A percentile compares a stretch with the other conserved stretches of the same genome.
phyloP scores from a whole-genome alignment of 2,329 filamentous ascomycete genomes.

The Scedosporium apiospermum region DNA sequence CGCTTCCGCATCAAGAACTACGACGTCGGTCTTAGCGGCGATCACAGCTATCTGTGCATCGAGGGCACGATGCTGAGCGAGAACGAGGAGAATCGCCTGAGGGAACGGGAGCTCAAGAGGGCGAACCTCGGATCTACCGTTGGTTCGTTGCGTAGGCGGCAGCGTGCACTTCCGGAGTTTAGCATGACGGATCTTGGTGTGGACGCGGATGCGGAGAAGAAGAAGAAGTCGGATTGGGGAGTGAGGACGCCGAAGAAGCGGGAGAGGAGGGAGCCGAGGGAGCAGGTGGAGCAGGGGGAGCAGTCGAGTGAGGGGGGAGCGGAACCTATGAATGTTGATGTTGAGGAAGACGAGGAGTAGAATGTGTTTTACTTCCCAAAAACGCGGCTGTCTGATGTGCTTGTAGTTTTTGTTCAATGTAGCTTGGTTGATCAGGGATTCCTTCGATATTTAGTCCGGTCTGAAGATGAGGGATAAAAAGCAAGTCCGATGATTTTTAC shows the following conservation, averaged over 20 bases:
- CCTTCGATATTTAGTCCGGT: no score
- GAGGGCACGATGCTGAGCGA: slow-evolving; percentile 76
- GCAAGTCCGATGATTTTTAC: no score
- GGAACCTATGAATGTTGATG: not conserved
- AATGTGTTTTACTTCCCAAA: no score
- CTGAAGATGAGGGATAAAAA: no score
- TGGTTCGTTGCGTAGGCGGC: slow-evolving; percentile 11
- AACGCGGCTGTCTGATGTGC: no score
- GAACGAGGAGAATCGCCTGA: slow-evolving; percentile 52
- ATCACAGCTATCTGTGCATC: slow-evolving; percentile 73
- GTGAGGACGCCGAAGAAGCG: not conserved
- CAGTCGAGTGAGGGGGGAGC: not conserved
- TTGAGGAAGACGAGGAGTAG: not conserved
- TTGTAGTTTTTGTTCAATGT: no score
- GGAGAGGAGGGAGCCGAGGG: not conserved
- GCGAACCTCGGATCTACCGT: slow-evolving; percentile 18
- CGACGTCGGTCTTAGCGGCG: slow-evolving; percentile 65
- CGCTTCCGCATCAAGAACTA: slow-evolving; percentile 77
- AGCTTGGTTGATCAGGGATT: no score
- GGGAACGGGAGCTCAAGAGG: slow-evolving; percentile 30
- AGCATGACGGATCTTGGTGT: slow-evolving; percentile 46
- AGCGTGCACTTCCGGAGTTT: slow-evolving; percentile 38
- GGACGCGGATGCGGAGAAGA: slow-evolving; percentile 33
- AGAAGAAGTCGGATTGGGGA: not conserved
- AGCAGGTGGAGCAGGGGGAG: not conserved